Evolutionary conservation across 306 rosid genomes (phyloP), one percentile per base, ranked within the genome.

Genomic region (Vigna hirtella): DNA sequence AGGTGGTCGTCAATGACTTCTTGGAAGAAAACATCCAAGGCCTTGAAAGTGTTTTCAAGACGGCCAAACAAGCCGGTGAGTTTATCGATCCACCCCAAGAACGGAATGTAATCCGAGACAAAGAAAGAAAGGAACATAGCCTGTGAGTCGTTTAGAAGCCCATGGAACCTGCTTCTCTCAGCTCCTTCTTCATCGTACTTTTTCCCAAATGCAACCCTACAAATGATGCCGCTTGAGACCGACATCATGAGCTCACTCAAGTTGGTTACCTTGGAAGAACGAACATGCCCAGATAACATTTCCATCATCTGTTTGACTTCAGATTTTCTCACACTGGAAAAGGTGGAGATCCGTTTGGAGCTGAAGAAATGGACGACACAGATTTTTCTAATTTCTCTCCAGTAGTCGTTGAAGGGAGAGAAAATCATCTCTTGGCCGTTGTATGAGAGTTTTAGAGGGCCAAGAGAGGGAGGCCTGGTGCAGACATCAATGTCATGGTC

Each of bases 1-100:
- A 62, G 20, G 32, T 76, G 79, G 1, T 76, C 64, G 0, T 76
- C 79, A 32, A 76, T 7, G 10, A 76, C 72, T 63, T 76, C 52
- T 63, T 76, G 49, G 32, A 17, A 76, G 7, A 76, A 76, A 49
- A 0, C 9, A 65, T 76, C 80, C 18, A 51, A 22, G 1, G 18
- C 80, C 53, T 51, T 22, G 28, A 36, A 50, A 36, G 45, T 65
- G 11, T 14, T 66, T 16, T 65, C 73, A 5, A 76, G 80, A 1
- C 73, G 66, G 10, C 43, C n/a, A 51, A 9, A 6, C 10, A 66
- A 3, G 10, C 80, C 80, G 1, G 40, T 76, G 43, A 76, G 42
- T 32, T 45, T 76, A 52, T 65, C 80, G 8, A 76, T 24, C 80
- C 80, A 76, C 7, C 66, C 43, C 17, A 67, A 8, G 13, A 50